Evolutionary conservation across 2,329 filamentous ascomycete genomes (phyloP).

Genomic region (Claviceps arundinis): DNA sequence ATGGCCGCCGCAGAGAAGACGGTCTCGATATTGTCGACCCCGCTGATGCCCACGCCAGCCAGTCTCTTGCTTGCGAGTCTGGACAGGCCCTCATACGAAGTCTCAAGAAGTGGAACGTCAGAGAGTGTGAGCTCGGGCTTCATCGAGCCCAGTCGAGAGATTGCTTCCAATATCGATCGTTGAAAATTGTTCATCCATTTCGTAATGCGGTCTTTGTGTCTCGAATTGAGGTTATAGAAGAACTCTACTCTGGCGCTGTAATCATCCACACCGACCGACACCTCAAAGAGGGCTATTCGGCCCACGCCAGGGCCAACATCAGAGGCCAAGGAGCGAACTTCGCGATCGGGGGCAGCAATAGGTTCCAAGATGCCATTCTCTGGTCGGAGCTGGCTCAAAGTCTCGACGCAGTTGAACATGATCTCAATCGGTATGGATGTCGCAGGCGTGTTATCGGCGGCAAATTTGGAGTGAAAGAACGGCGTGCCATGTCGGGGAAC

Average conservation of each 20-base stretch:
- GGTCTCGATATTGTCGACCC: constrained; percentile 32
- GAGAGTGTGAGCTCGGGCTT: constrained; percentile 35
- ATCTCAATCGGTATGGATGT: constrained; percentile 41
- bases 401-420: constrained; percentile 43
- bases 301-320: constrained; percentile 33
- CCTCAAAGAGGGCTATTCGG: constrained; percentile 37
- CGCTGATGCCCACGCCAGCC: constrained; percentile 25
- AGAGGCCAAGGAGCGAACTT: constrained; percentile 24
- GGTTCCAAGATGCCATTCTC: constrained; percentile 37
- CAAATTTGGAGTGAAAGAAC: constrained; percentile 35
- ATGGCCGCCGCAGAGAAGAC: constrained; percentile 33
- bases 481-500: constrained; percentile 31
- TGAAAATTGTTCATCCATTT: constrained; percentile 36
- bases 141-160: constrained; percentile 26
- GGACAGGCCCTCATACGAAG: constrained; percentile 31
- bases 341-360: constrained; percentile 25
- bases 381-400: constrained; percentile 32
- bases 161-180: constrained; percentile 29
- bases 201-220: constrained; percentile 28
- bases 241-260: constrained; percentile 30
- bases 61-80: constrained; percentile 30
- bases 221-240: constrained; percentile 28
- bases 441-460: constrained; percentile 17
- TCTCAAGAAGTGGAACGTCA: constrained; percentile 34
- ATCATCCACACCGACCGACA: constrained; percentile 33